Base-by-base conservation (phyloP, 345 rosid genomes). In the Citrus mangshanensis region DNA sequence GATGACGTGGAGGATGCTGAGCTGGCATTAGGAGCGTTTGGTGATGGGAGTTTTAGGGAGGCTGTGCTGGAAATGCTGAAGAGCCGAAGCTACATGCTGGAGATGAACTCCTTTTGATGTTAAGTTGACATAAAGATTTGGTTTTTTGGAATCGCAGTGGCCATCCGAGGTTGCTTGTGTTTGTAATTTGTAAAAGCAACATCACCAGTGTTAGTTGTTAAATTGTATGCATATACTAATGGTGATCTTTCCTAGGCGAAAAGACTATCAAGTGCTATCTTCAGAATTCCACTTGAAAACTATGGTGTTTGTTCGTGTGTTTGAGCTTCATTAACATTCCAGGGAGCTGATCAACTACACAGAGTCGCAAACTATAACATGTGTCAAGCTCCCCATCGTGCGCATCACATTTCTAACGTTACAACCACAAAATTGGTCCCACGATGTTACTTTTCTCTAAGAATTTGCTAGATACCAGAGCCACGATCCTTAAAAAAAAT, bases 21-120 rank as follows among this genome's bases (percentile, higher is more conserved):
- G 32, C 37, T 86, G 84, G 93, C 86, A 0, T 7, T 82, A 70
- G 78, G 67, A 46, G 90, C 89, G n/a, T 85, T 88, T 40, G 87
- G 84, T 25, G 83, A 72, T 6, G 85, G 84, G 9, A 77, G 70
- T 4, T 79, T 77, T n/a, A 82, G 78, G 54, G 87, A 86, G 27
- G 82, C 76, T 12, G 86, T 83, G 35, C 65, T 27, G 80, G 78
- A 62, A 51, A 82, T 88, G 62, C 84, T 88, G 0, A 84, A 78
- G 83, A 75, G 78, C 10, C 81, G 77, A 82, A 81, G 90, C 75
- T 78, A 80, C 32, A 30, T 65, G 16, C 59, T 88, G 77, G 91
- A 87, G 76, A 90, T 88, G 87, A 90, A 87, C 80, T 82, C 91
- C 2, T 83, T 84, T 70, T 88, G 75, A 75, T 25, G 9, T 16